Base-by-base conservation (phyloP, 2,329 filamentous ascomycete genomes). In the Thermoascus crustaceus region DNA sequence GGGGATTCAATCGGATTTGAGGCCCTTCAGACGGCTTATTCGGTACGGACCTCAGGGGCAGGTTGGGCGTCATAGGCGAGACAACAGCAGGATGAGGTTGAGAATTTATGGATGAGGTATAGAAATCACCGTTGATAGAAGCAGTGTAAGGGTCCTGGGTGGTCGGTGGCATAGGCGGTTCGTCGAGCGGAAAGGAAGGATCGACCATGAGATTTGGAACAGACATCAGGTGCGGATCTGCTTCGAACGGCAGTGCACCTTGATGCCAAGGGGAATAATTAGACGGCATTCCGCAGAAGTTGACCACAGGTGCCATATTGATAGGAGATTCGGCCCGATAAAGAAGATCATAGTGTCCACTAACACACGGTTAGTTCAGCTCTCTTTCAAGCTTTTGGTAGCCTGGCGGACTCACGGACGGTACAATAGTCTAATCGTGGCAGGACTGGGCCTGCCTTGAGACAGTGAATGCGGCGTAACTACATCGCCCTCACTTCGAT, bases 271-370 rank as follows among this genome's bases (percentile, higher is more conserved):
- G 47, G 17, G 48, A 36, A 42, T 57, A 63, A 41, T 57, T 54
- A 38, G 58, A 56, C 27, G 58, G 55, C 52, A 64, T 55, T 35
- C 49, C 57, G 40, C 61, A 62, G 39, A 54, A 57, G 41, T 64
- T 64, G 36, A 65, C 60, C 30, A 63, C 46, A 19, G 58, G 59
- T 27, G 54, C 45, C 52, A 61, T 56, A 38, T 60, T 55, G 32
- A 63, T 45, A 38, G 48, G 47, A 21, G 50, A 49, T 45, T 74
- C 72, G 18, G 71, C 67, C 55, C 77, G 80, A 68, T 98, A 98
- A 21, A 96, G 72, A 42, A 98, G 80, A 60, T 96, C 91, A 60
- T 96, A 98, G 62, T 96, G 91, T 41, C 85, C 86, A 26, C 76
- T 80, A 17, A 18, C n/a, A 45, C 13, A 33, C 27, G 31, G 11